phyloP scores from a whole-genome alignment of 2,329 filamentous ascomycete species.

The Xylariaceae sp. region DNA sequence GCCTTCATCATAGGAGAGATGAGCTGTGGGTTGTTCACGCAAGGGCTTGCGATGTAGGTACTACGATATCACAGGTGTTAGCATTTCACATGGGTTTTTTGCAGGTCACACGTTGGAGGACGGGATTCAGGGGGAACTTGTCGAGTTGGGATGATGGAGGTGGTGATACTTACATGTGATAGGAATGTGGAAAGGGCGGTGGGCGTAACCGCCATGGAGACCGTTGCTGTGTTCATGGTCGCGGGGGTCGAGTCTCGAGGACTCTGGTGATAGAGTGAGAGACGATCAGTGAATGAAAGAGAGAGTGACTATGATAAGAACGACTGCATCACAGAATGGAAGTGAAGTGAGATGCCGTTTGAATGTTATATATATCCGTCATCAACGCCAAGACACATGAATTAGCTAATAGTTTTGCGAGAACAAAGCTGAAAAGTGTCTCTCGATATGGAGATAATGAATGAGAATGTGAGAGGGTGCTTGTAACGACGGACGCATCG shows the following conservation, averaged over 20 bases:
- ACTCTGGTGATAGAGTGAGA: neutral
- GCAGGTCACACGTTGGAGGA: neutral
- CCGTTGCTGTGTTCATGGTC: conserved; percentile 62
- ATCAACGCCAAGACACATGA: neutral
- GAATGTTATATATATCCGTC: neutral
- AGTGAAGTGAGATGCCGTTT: neutral
- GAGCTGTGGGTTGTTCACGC: conserved; percentile 75
- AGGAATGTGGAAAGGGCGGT: conserved; percentile 82
- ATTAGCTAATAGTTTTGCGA: neutral
- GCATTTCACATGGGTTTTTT: conserved; percentile 7
- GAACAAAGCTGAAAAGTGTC: too few species aligned
- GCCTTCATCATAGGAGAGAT: conserved; percentile 92
- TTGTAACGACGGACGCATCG: too few species aligned
- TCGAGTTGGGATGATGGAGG: neutral
- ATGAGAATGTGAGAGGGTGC: too few species aligned
- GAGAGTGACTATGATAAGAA: neutral
- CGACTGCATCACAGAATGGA: neutral
- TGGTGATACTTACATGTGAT: conserved; percentile 64
- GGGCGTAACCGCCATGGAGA: conserved; percentile 79
- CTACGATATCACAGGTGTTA: conserved; percentile 39
- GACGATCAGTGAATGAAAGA: neutral
- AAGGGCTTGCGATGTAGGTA: conserved; percentile 76
- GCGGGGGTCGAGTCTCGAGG: conserved; percentile 5
- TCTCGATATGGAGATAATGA: too few species aligned
- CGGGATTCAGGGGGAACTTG: neutral